Evolutionary conservation across 2,329 filamentous ascomycete species (phyloP).

Genomic region (Microsporum canis): DNA sequence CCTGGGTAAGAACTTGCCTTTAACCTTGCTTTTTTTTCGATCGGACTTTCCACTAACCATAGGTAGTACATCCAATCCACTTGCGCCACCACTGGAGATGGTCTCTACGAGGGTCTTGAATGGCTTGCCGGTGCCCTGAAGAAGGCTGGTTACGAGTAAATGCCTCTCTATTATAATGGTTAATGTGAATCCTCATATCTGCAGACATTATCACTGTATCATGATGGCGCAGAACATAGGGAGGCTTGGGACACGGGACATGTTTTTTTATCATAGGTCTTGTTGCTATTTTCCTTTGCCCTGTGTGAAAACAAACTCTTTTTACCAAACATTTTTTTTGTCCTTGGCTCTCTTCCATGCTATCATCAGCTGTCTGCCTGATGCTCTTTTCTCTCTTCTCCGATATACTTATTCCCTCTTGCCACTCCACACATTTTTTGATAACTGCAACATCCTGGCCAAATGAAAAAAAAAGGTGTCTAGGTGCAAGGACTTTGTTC

Average conservation of each 20-base stretch:
- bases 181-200: constrained; percentile 12
- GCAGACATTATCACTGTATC: constrained; percentile 11
- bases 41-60: constrained; percentile 7
- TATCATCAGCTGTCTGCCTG: not conserved
- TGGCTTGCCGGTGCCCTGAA: constrained; percentile 76
- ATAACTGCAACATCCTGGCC: constrained; percentile 1
- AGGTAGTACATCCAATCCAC: constrained; percentile 95
- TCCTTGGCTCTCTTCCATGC: not conserved
- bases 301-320: not conserved
- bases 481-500: not conserved
- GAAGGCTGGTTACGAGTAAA: constrained; percentile 49
- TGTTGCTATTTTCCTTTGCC: constrained; percentile 7
- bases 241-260: constrained; percentile 8
- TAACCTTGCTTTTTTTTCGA: constrained; percentile 11
- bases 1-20: constrained; percentile 67
- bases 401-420: not conserved
- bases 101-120: constrained; percentile 98
- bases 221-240: constrained; percentile 12
- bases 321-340: not conserved
- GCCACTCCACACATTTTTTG: not conserved
- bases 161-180: constrained; percentile 16
- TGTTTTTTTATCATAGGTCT: constrained; percentile 9
- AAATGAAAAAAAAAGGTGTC: constrained; percentile 1
- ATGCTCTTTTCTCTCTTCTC: not conserved
- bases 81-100: constrained; percentile 96